Evolutionary conservation across 169 alveolate genomes (phyloP), one percentile per base, ranked within the genome.

Genomic region (Cryptosporidium meleagridis): DNA sequence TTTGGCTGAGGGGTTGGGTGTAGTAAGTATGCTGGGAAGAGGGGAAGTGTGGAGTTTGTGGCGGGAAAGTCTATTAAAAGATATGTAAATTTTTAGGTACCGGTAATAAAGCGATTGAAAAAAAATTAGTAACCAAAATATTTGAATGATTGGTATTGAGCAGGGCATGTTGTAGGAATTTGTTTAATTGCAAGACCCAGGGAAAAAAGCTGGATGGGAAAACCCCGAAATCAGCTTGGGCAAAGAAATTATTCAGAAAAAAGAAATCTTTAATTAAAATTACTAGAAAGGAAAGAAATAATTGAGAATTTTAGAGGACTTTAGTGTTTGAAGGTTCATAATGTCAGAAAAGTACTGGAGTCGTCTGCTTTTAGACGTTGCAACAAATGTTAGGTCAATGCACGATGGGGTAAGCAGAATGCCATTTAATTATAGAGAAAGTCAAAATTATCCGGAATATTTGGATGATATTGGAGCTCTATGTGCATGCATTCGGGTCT

Each of bases 381-480:
- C 80, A 9, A 65, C 75, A 21, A 80, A 80, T 65, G 70, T 80
- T 23, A 26, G 89, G 29, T 80, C 89, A 16, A 16, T 80, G 53
- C 62, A 41, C 18, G 89, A 80, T 62, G 89, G 89, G 18, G 75
- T 80, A 8, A 80, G 70, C 51, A 58, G 89, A 44, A 26, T 80
- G 55, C 75, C 75, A 29, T 65, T 80, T 39, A 31, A 31, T 41
- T 65, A 37, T 48, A 59, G 67, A 62, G 73, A 62, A 37, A 65
- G 44, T 23, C 89, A 80, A 31, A 61, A 37, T 7, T 80, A 80
- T 41, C 75, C 89, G 6, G 80, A 80, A 62, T 80, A 80, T 41
- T 62, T 80, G 67, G 75, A 80, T 80, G 89, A 80, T 14, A 80
- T 80, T 61, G 89, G 89, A 21, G 89, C 89, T 10, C 53, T 80